Conservation (phyloP, 2,329 filamentous ascomycete species). For the Fusarium sp. region DNA sequence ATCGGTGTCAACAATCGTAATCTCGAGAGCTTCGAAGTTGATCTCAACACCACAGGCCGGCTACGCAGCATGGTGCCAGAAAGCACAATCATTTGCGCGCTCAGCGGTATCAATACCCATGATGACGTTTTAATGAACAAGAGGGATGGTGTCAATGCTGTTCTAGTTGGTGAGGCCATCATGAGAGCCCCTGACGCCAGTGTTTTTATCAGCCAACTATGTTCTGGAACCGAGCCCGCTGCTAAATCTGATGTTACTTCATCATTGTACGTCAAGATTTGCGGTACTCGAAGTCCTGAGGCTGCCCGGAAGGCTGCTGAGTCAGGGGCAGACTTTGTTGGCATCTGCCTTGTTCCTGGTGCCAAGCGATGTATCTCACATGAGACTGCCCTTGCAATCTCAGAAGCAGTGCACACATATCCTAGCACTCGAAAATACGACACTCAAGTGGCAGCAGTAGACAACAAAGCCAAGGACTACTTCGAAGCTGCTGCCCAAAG, state of each 20-base stretch:
- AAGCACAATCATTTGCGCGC: conserved; percentile 86
- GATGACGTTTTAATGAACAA: conserved; percentile 89
- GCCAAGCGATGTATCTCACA: conserved; percentile 81
- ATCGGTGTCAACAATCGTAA: conserved; percentile 99
- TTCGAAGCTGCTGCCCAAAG: conserved; percentile 66
- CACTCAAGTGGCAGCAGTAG: conserved; percentile 38
- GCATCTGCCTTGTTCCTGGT: conserved; percentile 88
- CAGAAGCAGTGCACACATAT: conserved; percentile 77
- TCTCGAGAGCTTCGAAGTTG: conserved; percentile 94
- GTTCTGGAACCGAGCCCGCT: conserved; percentile 63
- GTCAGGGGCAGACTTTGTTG: conserved; percentile 88
- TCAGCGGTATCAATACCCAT: conserved; percentile 91
- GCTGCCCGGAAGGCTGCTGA: conserved; percentile 82
- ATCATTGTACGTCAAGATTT: conserved; percentile 86
- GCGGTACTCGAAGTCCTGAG: conserved; percentile 85
- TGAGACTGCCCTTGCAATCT: conserved; percentile 82
- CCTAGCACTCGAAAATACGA: conserved; percentile 53
- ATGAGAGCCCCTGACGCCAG: conserved; percentile 89
- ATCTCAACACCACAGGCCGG: conserved; percentile 88
- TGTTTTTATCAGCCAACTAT: conserved; percentile 83
- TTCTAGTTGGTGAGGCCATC: conserved; percentile 93
- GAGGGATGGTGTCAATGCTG: conserved; percentile 87
- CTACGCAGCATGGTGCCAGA: conserved; percentile 86
- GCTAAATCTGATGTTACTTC: conserved; percentile 48
- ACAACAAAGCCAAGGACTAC: conserved; percentile 66